phyloP scores from a whole-genome alignment of 2,329 filamentous ascomycete genomes.

The Neofusicoccum laricinum region DNA sequence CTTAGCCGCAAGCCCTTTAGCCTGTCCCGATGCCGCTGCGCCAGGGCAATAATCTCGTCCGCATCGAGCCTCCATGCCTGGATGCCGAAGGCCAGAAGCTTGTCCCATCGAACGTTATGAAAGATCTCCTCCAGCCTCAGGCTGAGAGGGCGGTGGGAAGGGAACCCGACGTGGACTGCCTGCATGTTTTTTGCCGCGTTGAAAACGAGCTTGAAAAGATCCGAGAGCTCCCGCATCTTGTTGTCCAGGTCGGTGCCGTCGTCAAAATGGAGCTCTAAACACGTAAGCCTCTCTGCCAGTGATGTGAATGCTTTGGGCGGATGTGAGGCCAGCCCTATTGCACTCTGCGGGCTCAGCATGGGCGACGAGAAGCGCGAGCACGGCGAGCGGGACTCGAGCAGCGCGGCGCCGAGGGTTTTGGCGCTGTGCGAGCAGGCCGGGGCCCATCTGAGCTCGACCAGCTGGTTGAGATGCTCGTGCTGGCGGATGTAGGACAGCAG shows the following conservation, averaged over 20 bases:
- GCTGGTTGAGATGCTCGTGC: conserved; percentile 44
- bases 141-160: conserved; percentile 54
- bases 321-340: conserved; percentile 48
- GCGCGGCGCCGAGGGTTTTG: conserved; percentile 56
- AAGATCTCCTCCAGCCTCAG: conserved; percentile 61
- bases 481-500: conserved; percentile 52
- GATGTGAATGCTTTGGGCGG: conserved; percentile 48
- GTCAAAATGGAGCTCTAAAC: conserved; percentile 63
- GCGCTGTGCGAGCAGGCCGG: conserved; percentile 61
- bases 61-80: conserved; percentile 62
- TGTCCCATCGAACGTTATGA: conserved; percentile 60
- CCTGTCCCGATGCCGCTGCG: conserved; percentile 54
- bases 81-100: conserved; percentile 61
- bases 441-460: conserved; percentile 58
- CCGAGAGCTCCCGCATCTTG: conserved; percentile 57
- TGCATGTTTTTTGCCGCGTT: conserved; percentile 58
- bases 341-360: conserved; percentile 60
- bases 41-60: conserved; percentile 59
- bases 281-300: conserved; percentile 57
- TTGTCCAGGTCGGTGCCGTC: conserved; percentile 55
- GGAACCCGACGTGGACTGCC: conserved; percentile 64
- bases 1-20: conserved; percentile 59
- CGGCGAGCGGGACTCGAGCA: conserved; percentile 55
- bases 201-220: conserved; percentile 58
- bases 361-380: conserved; percentile 61